Percentiles rank a stretch among this genome's conserved stretches.
Evolutionary conservation across 2,329 filamentous ascomycete species (phyloP).

Genomic region (Macrophomina pseudophaseolina): DNA sequence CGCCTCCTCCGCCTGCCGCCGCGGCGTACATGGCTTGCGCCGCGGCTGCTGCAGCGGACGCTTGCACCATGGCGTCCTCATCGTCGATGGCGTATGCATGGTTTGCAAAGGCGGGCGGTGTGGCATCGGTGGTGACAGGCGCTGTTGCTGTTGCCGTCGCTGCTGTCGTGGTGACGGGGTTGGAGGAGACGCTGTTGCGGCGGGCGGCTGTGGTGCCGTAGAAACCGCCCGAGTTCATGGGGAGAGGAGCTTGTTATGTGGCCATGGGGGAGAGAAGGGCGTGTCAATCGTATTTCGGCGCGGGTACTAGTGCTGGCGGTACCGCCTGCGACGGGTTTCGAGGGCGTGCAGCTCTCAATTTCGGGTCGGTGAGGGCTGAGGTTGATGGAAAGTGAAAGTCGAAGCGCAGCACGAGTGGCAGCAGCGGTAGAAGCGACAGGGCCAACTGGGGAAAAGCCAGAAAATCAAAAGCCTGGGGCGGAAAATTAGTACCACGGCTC

Average conservation of each 20-base stretch:
- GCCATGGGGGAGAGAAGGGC: background rate
- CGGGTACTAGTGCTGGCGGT: background rate
- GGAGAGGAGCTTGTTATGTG: background rate
- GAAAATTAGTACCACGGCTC: conserved; percentile 9
- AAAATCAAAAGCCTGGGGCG: background rate
- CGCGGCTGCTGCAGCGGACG: background rate
- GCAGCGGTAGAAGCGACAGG: background rate
- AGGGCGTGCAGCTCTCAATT: background rate
- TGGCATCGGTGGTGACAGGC: background rate
- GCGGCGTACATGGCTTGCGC: background rate
- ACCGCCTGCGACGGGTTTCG: too few species aligned
- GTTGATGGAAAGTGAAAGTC: background rate
- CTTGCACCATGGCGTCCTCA: background rate
- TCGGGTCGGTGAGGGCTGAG: background rate
- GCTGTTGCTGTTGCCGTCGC: background rate
- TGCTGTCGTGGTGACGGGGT: background rate
- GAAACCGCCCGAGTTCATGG: conserved; percentile 11
- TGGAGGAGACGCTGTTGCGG: background rate
- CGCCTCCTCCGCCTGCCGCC: background rate
- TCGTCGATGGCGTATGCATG: background rate
- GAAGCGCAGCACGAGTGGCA: background rate
- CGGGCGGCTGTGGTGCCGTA: conserved; percentile 3
- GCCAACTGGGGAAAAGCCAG: background rate
- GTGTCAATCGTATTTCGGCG: background rate
- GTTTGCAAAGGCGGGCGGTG: background rate